Evolutionary conservation across 176 grass and related monocot species (phyloP), one percentile per base, ranked within the genome.

Genomic region (Zizania latifolia): DNA sequence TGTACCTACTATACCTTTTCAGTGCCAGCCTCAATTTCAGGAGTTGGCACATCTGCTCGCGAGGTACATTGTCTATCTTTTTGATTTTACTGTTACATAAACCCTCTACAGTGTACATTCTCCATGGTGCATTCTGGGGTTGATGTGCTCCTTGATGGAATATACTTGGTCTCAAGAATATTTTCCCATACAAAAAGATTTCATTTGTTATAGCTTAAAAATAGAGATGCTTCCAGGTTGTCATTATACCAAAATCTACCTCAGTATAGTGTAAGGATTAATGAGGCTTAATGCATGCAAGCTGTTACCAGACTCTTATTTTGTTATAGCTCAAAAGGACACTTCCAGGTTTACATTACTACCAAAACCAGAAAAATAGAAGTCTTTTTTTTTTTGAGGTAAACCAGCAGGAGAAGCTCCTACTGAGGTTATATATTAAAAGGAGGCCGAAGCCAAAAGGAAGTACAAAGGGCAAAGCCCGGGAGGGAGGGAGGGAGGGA

Each of bases 61-160:
- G 87, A 87, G 89, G 96, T 99, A 89, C 71, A 39, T 46, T 75
- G 21, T 8, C 17, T 82, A 37, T 81, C 35, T 71, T 85, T 6
- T 6, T 74, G 45, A 61, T 24, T 61, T 33, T 36, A 58, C 15
- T 51, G 26, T 72, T 38, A 38, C 30, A 21, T 4, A 1, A 41
- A 6, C 39, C 34, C 26, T 35, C 59, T 65, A 30, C n/a, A 22
- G 31, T 3, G 8, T 65, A 17, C 38, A 60, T 80, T 16, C 50
- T 60, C 3, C 22, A 44, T 44, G 36, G 39, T 15, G 40, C 39
- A 68, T 39, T 73, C 16, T 61, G 33, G 6, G 15, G 30, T 65
- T 72, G 32, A 28, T 54, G 32, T 16, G 2, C 12, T 70, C 35
- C 1, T 10, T n/a, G 19, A 2, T 64, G 50, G 37, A 58, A 58